phyloP scores from a whole-genome alignment of 306 rosid genomes.

The Boehmeria nivea region DNA sequence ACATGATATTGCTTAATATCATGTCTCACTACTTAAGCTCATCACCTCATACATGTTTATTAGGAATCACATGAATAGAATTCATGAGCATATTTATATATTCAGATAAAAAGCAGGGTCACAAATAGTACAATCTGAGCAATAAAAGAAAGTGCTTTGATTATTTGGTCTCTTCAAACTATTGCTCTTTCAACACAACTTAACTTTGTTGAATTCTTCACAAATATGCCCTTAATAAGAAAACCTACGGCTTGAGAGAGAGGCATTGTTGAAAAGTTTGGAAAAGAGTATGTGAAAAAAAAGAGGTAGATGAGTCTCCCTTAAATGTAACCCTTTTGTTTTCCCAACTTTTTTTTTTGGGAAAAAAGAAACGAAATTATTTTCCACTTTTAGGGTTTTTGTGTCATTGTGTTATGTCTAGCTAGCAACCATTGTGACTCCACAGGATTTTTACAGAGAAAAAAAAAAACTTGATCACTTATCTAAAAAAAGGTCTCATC shows the following conservation, averaged over 20 bases:
- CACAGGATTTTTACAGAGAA: conserved; percentile 6
- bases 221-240: conserved; percentile 30
- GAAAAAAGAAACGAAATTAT: background rate
- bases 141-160: too few relatives aligned
- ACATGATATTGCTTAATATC: too few relatives aligned
- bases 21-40: too few relatives aligned
- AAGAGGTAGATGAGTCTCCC: conserved; percentile 39
- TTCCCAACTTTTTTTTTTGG: background rate
- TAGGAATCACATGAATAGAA: too few relatives aligned
- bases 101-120: too few relatives aligned
- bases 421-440: too few relatives aligned
- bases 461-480: background rate
- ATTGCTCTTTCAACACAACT: conserved; percentile 16
- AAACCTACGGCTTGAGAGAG: conserved; percentile 22
- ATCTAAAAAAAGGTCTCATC: background rate
- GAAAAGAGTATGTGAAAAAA: conserved; percentile 31
- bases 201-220: conserved; percentile 22
- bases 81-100: too few relatives aligned
- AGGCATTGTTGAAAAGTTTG: conserved; percentile 33
- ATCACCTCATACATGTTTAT: too few relatives aligned
- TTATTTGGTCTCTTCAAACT: too few relatives aligned
- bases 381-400: conserved; percentile 2
- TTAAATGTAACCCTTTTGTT: conserved; percentile 34
- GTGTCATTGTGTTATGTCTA: too few relatives aligned
- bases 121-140: too few relatives aligned